Evolutionary conservation across 2,329 filamentous ascomycete species (phyloP).

Genomic region (Cercospora sesami): DNA sequence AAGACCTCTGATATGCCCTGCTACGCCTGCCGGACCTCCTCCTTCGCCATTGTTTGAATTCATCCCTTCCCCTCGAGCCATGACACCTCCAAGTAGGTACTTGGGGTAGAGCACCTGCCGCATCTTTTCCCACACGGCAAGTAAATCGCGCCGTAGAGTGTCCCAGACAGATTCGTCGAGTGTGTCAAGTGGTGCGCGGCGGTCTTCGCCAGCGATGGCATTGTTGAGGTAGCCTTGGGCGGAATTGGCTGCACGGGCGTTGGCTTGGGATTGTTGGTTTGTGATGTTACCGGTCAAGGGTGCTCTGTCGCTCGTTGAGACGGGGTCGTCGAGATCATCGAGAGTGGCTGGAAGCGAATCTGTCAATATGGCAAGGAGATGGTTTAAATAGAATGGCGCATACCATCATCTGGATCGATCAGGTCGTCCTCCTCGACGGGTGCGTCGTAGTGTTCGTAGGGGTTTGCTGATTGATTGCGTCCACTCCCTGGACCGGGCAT

Average conservation of each 20-base stretch:
- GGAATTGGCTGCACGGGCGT: constrained; percentile 57
- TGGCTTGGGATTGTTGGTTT: constrained; percentile 51
- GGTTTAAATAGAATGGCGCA: neutral
- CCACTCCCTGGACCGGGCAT: constrained; percentile 24
- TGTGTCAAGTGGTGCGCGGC: constrained; percentile 83
- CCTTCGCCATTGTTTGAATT: constrained; percentile 58
- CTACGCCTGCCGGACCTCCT: constrained; percentile 43
- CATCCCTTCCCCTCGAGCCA: constrained; percentile 59
- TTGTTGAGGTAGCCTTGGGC: constrained; percentile 84
- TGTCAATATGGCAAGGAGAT: neutral
- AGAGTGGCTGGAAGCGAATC: constrained; percentile 63
- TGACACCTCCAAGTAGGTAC: constrained; percentile 75
- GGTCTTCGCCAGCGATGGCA: constrained; percentile 88
- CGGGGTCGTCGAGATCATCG: constrained; percentile 69
- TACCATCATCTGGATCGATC: constrained; percentile 56
- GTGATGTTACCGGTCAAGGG: constrained; percentile 80
- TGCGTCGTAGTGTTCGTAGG: constrained; percentile 49
- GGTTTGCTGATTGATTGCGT: constrained; percentile 24
- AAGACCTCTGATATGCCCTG: constrained; percentile 54
- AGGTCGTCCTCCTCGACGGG: constrained; percentile 52
- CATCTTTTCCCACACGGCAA: constrained; percentile 97
- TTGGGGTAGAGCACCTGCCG: constrained; percentile 94
- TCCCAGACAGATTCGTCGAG: constrained; percentile 98
- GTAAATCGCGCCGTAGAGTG: constrained; percentile 85
- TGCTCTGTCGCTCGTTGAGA: constrained; percentile 67